A percentile compares a stretch with the other conserved stretches of the same genome.
Conservation (phyloP, 106 monocot genomes). For the Cymbidium sinense region DNA sequence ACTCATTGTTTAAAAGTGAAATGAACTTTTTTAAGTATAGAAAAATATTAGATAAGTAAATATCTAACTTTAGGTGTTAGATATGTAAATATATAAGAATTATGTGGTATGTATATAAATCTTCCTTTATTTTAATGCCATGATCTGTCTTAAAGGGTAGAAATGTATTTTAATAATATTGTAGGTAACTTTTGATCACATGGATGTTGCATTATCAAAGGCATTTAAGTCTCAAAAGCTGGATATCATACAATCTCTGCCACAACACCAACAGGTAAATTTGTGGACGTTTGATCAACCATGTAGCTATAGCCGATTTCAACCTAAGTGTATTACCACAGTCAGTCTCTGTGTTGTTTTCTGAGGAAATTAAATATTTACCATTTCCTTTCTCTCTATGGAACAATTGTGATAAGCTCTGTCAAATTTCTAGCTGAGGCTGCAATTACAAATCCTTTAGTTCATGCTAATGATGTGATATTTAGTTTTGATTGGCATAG, state of each 20-base stretch:
- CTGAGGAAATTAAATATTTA: not conserved
- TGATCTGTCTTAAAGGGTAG: not conserved
- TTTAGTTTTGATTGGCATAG: no score
- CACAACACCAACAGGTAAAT: slow-evolving; percentile 91
- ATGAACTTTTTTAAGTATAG: no score
- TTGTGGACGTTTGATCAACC: not conserved
- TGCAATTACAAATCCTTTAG: no score
- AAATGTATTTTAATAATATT: slow-evolving; percentile 15
- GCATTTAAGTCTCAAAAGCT: slow-evolving; percentile 77
- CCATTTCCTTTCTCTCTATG: not conserved
- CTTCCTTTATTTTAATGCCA: not conserved
- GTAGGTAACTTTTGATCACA: slow-evolving; percentile 80
- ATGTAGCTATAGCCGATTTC: not conserved
- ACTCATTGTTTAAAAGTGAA: no score
- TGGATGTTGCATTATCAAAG: slow-evolving; percentile 78
- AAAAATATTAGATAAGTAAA: no score
- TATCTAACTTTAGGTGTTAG: no score
- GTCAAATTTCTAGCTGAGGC: no score
- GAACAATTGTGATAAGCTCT: no score
- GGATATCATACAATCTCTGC: slow-evolving; percentile 74
- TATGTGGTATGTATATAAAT: no score
- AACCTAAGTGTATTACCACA: not conserved
- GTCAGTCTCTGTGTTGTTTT: not conserved
- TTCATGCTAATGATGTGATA: no score
- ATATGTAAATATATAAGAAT: no score